Conservation (phyloP, 441 rosid species). For the Gossypium laxum region DNA sequence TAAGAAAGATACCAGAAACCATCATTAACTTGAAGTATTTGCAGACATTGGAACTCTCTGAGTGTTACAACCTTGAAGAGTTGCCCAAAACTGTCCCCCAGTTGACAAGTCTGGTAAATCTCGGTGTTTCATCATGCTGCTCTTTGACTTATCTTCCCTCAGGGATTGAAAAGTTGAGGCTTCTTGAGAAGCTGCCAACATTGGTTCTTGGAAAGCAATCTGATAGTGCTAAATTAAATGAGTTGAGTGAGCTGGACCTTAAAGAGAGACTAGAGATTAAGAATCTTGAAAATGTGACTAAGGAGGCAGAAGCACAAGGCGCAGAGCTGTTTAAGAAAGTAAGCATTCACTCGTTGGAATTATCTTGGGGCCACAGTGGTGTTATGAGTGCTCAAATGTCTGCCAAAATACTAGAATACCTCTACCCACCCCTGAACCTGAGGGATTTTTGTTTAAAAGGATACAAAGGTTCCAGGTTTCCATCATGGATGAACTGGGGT, state of each 20-base stretch:
- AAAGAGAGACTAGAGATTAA: slow-evolving; percentile 14
- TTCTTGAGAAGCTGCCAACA: slow-evolving; percentile 17
- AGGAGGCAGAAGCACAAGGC: neutral
- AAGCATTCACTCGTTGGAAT: slow-evolving; percentile 6
- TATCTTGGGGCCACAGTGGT: neutral
- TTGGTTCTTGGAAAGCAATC: slow-evolving; percentile 11
- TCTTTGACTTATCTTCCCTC: neutral
- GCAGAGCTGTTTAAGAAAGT: slow-evolving; percentile 2
- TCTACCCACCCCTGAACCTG: slow-evolving; percentile 16
- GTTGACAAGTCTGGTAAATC: slow-evolving; percentile 16
- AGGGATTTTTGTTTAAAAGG: slow-evolving; percentile 6
- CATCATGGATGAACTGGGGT: slow-evolving; percentile 22
- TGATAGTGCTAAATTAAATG: slow-evolving; percentile 16
- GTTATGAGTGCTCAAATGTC: neutral
- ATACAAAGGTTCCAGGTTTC: slow-evolving; percentile 18
- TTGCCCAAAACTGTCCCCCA: slow-evolving; percentile 16
- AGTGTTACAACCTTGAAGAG: slow-evolving; percentile 5
- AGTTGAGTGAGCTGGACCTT: neutral
- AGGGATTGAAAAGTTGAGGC: neutral
- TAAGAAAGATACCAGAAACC: slow-evolving; percentile 15
- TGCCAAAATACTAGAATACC: slow-evolving; percentile 22
- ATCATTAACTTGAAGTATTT: slow-evolving; percentile 20
- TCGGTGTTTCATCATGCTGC: slow-evolving; percentile 14
- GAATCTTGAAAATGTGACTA: slow-evolving; percentile 10
- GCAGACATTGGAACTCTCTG: slow-evolving; percentile 14